Evolutionary conservation across 768 basidiomycete species (phyloP), one percentile per base, ranked within the genome.

Genomic region (Leccinum fibrillosum): DNA sequence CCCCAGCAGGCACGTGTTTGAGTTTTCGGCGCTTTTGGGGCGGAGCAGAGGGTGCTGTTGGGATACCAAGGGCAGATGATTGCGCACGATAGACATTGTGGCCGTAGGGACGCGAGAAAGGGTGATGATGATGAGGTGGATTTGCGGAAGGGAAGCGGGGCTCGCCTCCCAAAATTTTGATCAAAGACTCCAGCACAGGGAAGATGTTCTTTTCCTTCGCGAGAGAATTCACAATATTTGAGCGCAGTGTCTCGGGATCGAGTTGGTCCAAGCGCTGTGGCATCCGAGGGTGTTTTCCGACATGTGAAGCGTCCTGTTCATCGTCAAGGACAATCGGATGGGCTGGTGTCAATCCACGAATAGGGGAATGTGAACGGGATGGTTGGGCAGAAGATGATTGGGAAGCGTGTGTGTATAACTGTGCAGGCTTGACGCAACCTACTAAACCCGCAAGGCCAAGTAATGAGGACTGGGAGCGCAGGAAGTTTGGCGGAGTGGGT

Each of bases 271-370:
- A 66, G 63, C 39, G 66, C 21, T 55, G 57, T 21, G 62, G 56
- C 21, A 37, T 52, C 52, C 58, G 61, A 39, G 39, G 13, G 13
- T 15, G 39, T 49, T 53, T 59, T 57, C 45, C 74, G 61, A 15
- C 58, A 60, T 19, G 69, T 32, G 52, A 72, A 39, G 66, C 62
- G 51, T 78, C 72, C 21, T 68, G 71, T 26, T 80, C 81, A 49
- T 89, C 88, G 21, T 89, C 85, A 26, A 92, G 74, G 3, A 90
- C 77, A 44, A 92, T 91, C 0, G 90, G 89, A 66, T 90, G 84
- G 13, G 77, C 67, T 13, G 84, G 69, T 0, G 81, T 83, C 2
- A 79, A 72, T 5, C 89, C 89, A 35, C 77, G 78, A 32, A 70
- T 66, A 54, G 74, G 76, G 15, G 77, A 72, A 15, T 65, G 45